Base-by-base conservation (phyloP, 495 filamentous ascomycete species). In the Jackrogersella minutella region DNA sequence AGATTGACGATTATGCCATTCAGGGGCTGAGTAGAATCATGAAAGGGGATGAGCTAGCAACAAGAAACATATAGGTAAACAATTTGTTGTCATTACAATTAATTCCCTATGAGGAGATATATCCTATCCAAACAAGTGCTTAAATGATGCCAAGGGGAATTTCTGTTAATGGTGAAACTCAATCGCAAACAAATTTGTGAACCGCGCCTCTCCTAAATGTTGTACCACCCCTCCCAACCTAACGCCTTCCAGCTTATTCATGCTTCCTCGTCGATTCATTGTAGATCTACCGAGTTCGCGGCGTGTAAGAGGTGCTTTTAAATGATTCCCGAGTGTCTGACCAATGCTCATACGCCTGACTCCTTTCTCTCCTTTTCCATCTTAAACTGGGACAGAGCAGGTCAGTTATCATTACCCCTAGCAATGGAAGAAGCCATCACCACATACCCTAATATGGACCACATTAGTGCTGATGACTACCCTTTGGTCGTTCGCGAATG, bases 401-500 rank as follows among this genome's bases (percentile, higher is more conserved):
- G 40, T 69, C 11, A 69, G 55, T 46, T 22, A 16, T 30, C 10
- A 17, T 26, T 44, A 33, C 21, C 17, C 19, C 26, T n/a, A 14
- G 14, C 6, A 43, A 16, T 24, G 4, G 30, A 9, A 16, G 21
- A 31, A 22, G 8, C 26, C 16, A 34, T n/a, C n/a, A 52, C 43
- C 30, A 61, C 22, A 31, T 56, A 69, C 51, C 60, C 22, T 7
- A 56, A 37, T 17, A 14, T 43, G 34, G 54, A 43, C 43, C 54
- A 47, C 49, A 62, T 59, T 51, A 64, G 34, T 66, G 67, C 34
- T 68, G 67, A 28, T 74, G 72, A 44, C 62, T 64, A 9, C 49
- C 55, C 0, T 57, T 61, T 0, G 72, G 72, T 30, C 72, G 62
- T 39, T 47, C 66, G 17, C 72, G 72, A 50, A 71, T 66, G 36